Percentiles rank a stretch among this genome's conserved stretches.
Evolutionary conservation across 345 rosid genomes (phyloP).

Genomic region (Eucalyptus marginata): DNA sequence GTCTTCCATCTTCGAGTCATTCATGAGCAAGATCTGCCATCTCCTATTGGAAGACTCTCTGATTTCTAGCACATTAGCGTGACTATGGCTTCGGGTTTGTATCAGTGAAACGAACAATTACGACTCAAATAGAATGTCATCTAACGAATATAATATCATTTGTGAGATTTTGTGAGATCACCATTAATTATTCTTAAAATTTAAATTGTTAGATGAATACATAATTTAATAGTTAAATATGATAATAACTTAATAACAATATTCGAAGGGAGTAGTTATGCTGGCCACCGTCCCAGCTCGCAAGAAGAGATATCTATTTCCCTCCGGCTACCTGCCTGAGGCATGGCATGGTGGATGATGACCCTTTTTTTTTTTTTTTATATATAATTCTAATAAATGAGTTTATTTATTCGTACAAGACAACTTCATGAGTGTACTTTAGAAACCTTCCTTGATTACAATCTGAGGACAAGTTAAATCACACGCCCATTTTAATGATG

Average conservation of each 20-base stretch:
- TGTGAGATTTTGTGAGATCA: accelerated
- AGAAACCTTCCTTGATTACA: neutral
- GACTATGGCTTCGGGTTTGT: neutral
- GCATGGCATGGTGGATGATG: neutral
- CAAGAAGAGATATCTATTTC: neutral
- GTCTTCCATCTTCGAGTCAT: neutral
- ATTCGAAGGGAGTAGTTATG: neutral
- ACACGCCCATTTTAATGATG: neutral
- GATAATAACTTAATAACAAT: too few species aligned
- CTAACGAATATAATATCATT: accelerated
- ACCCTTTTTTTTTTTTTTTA: neutral
- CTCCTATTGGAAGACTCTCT: neutral
- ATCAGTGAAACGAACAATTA: neutral
- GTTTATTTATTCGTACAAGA: neutral
- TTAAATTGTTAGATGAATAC: neutral
- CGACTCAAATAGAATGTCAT: neutral
- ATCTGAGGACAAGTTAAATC: neutral
- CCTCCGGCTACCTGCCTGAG: neutral
- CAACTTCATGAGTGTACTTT: neutral
- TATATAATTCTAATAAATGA: neutral
- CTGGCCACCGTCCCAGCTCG: neutral
- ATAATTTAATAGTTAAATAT: neutral
- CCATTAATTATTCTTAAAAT: neutral
- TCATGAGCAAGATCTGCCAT: neutral
- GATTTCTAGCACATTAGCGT: neutral